These are phyloP conservation scores for Russula compacta DNA, from an alignment of 768 basidiomycete genomes.

Conservation along the genomic window DNA sequence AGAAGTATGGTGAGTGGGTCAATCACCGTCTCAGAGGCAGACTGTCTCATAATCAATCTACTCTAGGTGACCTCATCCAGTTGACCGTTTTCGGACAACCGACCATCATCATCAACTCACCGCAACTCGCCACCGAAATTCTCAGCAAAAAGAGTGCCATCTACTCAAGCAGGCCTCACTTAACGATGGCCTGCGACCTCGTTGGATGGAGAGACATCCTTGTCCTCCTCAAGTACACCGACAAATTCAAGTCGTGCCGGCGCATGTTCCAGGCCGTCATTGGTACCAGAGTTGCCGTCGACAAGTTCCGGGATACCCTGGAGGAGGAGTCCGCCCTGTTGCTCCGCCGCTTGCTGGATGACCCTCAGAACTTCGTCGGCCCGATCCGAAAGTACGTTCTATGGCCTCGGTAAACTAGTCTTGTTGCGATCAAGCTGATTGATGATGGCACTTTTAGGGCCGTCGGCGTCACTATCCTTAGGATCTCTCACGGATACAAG, in stretches of 20 bases:
- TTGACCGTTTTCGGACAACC: conserved; percentile 22
- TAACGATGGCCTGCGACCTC: conserved; percentile 21
- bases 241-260: conserved; percentile 20
- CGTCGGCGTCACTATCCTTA: conserved; percentile 18
- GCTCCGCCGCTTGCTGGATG: conserved; percentile 15
- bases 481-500: conserved; percentile 20
- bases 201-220: conserved; percentile 20
- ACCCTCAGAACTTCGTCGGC: conserved; percentile 15
- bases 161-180: conserved; percentile 22
- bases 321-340: conserved; percentile 18
- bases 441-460: conserved; percentile 7
- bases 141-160: conserved; percentile 24
- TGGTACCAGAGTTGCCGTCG: conserved; percentile 17
- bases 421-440: not conserved
- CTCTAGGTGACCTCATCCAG: conserved; percentile 21
- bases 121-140: conserved; percentile 18
- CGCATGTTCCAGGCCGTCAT: conserved; percentile 19
- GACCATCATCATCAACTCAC: conserved; percentile 23
- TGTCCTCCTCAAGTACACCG: conserved; percentile 19
- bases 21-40: not conserved
- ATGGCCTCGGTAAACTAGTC: not conserved
- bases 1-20: conserved; percentile 16
- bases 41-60: not conserved
- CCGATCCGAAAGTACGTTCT: conserved; percentile 20
- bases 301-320: conserved; percentile 13